Conservation (phyloP, 176 grass and related monocot species). For the Miscanthus lutarioriparius region DNA sequence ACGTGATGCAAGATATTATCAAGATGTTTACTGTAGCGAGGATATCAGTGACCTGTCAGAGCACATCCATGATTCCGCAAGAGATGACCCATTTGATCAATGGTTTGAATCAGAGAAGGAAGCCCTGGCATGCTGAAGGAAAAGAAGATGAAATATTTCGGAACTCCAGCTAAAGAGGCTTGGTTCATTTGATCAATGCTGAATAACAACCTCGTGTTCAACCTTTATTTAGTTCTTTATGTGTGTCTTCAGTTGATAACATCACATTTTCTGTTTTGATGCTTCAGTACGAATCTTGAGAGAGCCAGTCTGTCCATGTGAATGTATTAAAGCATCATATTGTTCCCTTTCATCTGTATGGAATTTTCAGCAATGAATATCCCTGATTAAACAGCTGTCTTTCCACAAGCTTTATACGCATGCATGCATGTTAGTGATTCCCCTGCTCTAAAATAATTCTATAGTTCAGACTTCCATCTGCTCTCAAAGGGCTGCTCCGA, state of each 20-base stretch:
- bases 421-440: no score
- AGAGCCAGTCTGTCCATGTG: neutral
- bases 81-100: neutral
- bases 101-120: neutral
- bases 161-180: neutral
- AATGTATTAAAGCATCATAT: neutral
- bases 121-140: neutral
- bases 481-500: no score
- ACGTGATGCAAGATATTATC: neutral
- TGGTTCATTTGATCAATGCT: neutral
- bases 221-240: neutral
- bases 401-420: neutral
- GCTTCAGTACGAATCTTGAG: neutral
- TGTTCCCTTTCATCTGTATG: neutral
- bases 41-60: neutral
- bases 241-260: neutral
- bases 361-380: neutral
- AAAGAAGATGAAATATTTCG: neutral
- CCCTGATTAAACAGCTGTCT: neutral
- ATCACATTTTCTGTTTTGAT: neutral
- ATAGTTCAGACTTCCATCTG: no score
- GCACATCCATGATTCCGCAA: neutral
- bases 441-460: neutral
- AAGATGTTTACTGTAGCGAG: neutral
- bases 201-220: neutral